phyloP scores from a whole-genome alignment of 805 yeast genomes.

The Saturnispora hagleri region DNA sequence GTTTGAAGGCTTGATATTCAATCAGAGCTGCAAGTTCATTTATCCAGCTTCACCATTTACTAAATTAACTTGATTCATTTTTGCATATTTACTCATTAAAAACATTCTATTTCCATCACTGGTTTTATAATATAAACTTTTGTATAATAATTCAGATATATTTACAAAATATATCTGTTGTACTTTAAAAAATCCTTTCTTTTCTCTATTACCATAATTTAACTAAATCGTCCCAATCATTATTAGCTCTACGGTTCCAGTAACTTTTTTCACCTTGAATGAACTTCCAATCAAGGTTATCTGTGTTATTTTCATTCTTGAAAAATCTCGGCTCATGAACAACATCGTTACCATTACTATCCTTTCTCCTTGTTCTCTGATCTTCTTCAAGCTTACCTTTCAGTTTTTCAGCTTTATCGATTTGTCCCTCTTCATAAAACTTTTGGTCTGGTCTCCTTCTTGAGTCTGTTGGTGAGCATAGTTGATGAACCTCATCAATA shows the following conservation, averaged over 20 bases:
- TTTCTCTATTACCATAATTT: conserved; percentile 42
- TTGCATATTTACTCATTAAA: background rate
- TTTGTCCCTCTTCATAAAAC: conserved; percentile 57
- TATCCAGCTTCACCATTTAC: background rate
- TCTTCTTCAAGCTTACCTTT: conserved; percentile 66
- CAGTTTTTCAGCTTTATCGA: conserved; percentile 60
- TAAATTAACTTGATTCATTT: background rate
- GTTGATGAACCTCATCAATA: conserved; percentile 61
- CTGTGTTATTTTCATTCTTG: conserved; percentile 28
- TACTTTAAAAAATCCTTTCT: background rate
- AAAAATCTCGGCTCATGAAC: conserved; percentile 58
- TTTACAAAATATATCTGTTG: background rate
- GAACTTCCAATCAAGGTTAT: conserved; percentile 37
- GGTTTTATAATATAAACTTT: background rate
- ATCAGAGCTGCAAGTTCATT: background rate
- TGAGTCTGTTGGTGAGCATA: conserved; percentile 79
- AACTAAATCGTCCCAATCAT: conserved; percentile 50
- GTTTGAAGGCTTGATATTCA: background rate
- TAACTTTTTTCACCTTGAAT: conserved; percentile 54
- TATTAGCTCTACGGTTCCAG: conserved; percentile 66
- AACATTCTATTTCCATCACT: background rate
- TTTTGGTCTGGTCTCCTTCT: conserved; percentile 82
- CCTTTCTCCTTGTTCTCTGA: conserved; percentile 71
- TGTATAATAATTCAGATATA: background rate
- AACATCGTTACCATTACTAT: conserved; percentile 35